A percentile compares a stretch with the other conserved stretches of the same genome.
These are phyloP conservation scores for Sicyos baderoa DNA, from an alignment of 306 rosid species.

Conservation along the genomic window DNA sequence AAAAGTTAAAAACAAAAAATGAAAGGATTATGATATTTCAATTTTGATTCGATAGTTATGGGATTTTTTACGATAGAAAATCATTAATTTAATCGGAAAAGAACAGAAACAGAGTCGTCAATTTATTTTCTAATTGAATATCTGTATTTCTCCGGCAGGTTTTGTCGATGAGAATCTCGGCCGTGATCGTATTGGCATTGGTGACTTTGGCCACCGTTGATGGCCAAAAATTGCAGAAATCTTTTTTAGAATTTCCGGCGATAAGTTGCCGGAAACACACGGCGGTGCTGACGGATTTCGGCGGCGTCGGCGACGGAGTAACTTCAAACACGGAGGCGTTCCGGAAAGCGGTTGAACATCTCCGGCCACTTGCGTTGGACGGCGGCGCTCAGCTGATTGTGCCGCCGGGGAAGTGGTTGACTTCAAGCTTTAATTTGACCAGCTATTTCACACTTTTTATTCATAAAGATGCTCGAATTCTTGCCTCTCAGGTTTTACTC, in stretches of 20 bases:
- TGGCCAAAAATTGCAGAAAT: too few relatives aligned
- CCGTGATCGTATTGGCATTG: neutral
- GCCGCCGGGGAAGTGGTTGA: conserved; percentile 84
- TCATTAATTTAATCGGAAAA: neutral
- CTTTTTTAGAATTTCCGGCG: conserved; percentile 28
- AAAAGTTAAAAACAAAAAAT: too few relatives aligned
- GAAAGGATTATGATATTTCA: too few relatives aligned
- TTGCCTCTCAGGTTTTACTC: conserved; percentile 55
- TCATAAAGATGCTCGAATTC: conserved; percentile 66
- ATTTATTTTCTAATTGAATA: too few relatives aligned
- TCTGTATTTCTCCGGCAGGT: neutral
- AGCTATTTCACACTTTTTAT: conserved; percentile 79
- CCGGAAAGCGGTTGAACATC: conserved; percentile 45
- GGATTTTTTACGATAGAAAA: neutral
- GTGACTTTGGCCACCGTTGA: conserved; percentile 6
- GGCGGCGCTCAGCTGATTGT: conserved; percentile 77
- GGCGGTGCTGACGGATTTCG: conserved; percentile 54
- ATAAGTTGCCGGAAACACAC: conserved; percentile 54
- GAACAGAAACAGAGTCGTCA: too few relatives aligned
- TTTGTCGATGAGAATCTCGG: neutral
- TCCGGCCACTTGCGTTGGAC: conserved; percentile 33
- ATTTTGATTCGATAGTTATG: too few relatives aligned
- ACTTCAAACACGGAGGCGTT: conserved; percentile 62
- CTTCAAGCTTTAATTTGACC: conserved; percentile 81
- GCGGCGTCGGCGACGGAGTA: conserved; percentile 82